phyloP scores from a whole-genome alignment of 768 basidiomycete genomes.

The Hortiboletus campestris region DNA sequence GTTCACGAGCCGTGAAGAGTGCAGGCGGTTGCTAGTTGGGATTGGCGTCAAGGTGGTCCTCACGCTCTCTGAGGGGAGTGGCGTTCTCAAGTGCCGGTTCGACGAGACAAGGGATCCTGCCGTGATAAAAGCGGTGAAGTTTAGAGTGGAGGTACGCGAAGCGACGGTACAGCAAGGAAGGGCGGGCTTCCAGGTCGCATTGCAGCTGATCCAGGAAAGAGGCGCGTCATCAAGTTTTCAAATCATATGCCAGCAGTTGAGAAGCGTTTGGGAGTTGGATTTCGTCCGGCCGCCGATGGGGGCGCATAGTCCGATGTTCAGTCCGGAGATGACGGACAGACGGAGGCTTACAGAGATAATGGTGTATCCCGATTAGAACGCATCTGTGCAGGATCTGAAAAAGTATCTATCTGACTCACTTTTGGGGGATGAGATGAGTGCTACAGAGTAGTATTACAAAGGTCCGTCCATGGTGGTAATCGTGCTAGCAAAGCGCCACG shows the following conservation, averaged over 20 bases:
- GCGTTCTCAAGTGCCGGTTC: conserved; percentile 73
- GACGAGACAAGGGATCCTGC: conserved; percentile 62
- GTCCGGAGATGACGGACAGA: conserved; percentile 30
- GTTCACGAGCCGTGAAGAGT: conserved; percentile 69
- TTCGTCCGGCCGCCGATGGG: conserved; percentile 22
- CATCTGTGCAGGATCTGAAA: conserved; percentile 15
- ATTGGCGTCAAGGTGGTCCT: conserved; percentile 69
- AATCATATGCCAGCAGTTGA: conserved; percentile 63
- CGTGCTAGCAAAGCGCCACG: conserved; percentile 37
- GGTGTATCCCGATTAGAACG: conserved; percentile 30
- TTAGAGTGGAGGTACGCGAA: conserved; percentile 73
- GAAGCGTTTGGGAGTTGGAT: conserved; percentile 70
- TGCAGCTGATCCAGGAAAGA: conserved; percentile 79
- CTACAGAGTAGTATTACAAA: conserved; percentile 12
- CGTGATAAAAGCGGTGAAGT: conserved; percentile 68
- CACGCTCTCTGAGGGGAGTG: conserved; percentile 59
- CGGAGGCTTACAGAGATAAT: conserved; percentile 32
- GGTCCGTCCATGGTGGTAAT: conserved; percentile 39
- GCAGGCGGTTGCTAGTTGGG: conserved; percentile 66
- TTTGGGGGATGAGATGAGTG: neutral
- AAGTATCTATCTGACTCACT: conserved; percentile 3
- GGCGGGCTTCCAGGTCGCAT: conserved; percentile 52
- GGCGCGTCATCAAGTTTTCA: conserved; percentile 84
- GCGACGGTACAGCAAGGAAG: conserved; percentile 39
- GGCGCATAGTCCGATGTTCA: conserved; percentile 21